These are phyloP conservation scores for Pachyrhizus erosus DNA, from an alignment of 306 rosid genomes.

Conservation along the genomic window DNA sequence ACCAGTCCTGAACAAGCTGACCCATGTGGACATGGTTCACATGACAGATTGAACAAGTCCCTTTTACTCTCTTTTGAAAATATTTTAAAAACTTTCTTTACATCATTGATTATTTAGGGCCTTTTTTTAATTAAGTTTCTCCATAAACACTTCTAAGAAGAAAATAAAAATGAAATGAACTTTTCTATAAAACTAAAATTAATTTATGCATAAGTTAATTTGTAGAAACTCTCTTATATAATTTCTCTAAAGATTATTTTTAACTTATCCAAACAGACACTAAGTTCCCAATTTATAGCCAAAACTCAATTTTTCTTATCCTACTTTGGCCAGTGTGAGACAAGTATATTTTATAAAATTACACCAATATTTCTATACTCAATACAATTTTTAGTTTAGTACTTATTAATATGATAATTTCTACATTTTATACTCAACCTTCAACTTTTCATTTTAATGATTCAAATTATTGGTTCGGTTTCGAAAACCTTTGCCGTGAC, in stretches of 20 bases:
- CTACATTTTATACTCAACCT: background rate
- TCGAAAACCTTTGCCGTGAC: background rate
- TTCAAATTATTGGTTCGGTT: background rate
- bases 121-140: no score
- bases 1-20: constrained; percentile 8
- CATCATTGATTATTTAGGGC: constrained; percentile 15
- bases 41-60: background rate
- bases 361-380: background rate
- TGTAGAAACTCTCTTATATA: no score
- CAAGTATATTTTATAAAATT: background rate
- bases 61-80: background rate
- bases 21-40: background rate
- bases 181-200: no score
- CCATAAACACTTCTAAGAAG: no score
- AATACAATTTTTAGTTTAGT: background rate
- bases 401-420: background rate
- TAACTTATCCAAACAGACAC: no score
- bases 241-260: no score
- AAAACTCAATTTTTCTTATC: background rate
- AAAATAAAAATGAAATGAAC: no score
- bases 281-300: constrained; percentile 11
- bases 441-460: background rate
- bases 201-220: no score
- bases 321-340: background rate
- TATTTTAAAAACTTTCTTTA: background rate